Conservation (phyloP, 2,329 filamentous ascomycete species). For the Aschersonia sp. region DNA sequence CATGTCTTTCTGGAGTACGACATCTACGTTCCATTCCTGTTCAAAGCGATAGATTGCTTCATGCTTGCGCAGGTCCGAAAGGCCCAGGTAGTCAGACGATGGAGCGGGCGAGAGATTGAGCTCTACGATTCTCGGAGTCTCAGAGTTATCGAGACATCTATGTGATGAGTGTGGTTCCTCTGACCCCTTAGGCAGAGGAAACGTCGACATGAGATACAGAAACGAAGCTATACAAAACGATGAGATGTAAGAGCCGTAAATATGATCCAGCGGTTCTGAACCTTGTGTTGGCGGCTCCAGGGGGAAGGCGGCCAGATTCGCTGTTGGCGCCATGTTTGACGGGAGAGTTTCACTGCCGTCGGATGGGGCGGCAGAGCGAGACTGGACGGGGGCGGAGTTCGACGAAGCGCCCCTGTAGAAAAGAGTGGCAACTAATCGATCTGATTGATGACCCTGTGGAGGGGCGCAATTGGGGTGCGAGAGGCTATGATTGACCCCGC, state of each 20-base stretch:
- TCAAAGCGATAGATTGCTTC: conserved; percentile 75
- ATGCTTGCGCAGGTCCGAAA: conserved; percentile 62
- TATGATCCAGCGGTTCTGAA: conserved; percentile 43
- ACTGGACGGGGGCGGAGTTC: conserved; percentile 9
- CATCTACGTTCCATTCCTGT: conserved; percentile 78
- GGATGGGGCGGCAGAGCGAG: conserved; percentile 10
- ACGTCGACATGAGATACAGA: conserved; percentile 49
- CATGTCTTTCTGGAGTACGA: conserved; percentile 59
- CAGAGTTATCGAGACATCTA: conserved; percentile 46
- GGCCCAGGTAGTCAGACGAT: conserved; percentile 45
- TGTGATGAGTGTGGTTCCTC: conserved; percentile 44
- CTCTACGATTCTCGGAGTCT: conserved; percentile 51
- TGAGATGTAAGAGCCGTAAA: conserved; percentile 52
- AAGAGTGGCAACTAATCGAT: conserved; percentile 46
- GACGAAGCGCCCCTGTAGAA: conserved; percentile 38
- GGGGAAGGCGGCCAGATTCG: conserved; percentile 42
- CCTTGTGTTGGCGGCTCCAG: conserved; percentile 43
- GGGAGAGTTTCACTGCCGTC: conserved; percentile 24
- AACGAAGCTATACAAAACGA: conserved; percentile 52
- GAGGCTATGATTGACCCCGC: conserved; percentile 45
- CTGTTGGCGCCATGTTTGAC: conserved; percentile 44
- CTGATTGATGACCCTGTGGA: conserved; percentile 27
- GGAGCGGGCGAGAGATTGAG: conserved; percentile 47
- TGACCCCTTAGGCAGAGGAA: conserved; percentile 38
- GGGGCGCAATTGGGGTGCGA: conserved; percentile 51